Evolutionary conservation across 2,329 filamentous ascomycete genomes (phyloP), one percentile per base, ranked within the genome.

Genomic region (Bipolaris oryzae): DNA sequence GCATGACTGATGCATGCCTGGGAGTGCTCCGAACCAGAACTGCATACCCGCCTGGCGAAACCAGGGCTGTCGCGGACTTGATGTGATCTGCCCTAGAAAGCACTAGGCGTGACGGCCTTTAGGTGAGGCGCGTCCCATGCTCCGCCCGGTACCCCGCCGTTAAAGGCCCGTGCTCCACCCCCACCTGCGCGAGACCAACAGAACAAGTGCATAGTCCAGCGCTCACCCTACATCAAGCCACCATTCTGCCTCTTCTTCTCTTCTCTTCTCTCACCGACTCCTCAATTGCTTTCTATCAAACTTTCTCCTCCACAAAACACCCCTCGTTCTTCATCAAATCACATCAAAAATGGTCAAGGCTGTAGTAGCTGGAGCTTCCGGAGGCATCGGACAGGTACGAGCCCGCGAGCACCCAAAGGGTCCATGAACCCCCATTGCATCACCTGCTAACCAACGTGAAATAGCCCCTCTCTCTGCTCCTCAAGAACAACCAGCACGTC

Each of bases 321-420:
- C 63, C 56, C 63, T 58, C 58, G 37, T 34, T 54, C 34, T 53
- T 50, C 52, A 50, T 21, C 54, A 58, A 57, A 55, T 53, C 47
- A 56, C 53, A 64, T 54, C 54, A 3, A 46, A 62, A 60, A 77
- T 76, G 70, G 74, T 77, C 67, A 77, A 77, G 66, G 75, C 74
- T 52, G 72, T 76, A 64, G 94, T 99, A 83, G 92, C 95, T 81
- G 95, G 95, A 81, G 95, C 94, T 77, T 89, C 94, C 79, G 95
- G 95, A 82, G 95, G 95, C 83, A 99, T 99, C 87, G 95, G 94
- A 80, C 94, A 97, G 88, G 93, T 96, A 77, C 38, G 44, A 48
- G 43, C 37, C 39, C 44, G 35, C 72, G 82, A 42, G 25, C 42
- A 39, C 25, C 45, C 18, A 53, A 33, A 41, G 10, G 46, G 25